Evolutionary conservation across 2,329 filamentous ascomycete species (phyloP), one percentile per base, ranked within the genome.

Genomic region (Clathrospora elynae): DNA sequence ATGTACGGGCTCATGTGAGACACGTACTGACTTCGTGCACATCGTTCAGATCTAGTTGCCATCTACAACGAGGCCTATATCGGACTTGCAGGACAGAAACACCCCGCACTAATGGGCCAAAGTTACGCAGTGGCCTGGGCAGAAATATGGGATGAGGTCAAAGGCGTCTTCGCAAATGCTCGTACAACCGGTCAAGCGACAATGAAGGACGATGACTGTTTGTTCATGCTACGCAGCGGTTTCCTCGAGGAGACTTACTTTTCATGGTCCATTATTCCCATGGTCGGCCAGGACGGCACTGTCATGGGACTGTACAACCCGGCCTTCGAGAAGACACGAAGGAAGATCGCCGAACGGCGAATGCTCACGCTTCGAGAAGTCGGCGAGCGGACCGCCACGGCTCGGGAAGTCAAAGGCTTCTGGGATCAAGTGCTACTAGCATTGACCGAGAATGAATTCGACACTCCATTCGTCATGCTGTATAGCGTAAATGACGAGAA

Each of bases 221-320:
- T 92, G 1, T 90, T 90, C 58, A 78, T 93, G 20, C 75, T 79
- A 32, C 81, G 88, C 6, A 81, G 82, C 50, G 81, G 83, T 1
- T 89, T 81, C 49, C 70, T 89, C 1, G 87, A 95, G 67, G 88
- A 93, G 62, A 84, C 86, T 0, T 92, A 88, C 62, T 92, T 92
- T 64, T 88, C 85, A 9, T 92, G 87, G 87, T 87, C 84, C 1
- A 83, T 92, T 28, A 85, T 92, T 17, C 88, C 88, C 0, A 76
- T 92, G 49, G 80, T 92, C 1, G 88, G 87, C 3, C 77, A 79
- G 25, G 85, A 90, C 46, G 88, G 88, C 2, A 81, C 81, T 9
- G 86, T 91, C 6, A 82, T 87, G 49, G 88, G 86, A 2, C 68
- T 92, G 0, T 91, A 90, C 65, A 91, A 91, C 59, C 87, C 88